These are phyloP conservation scores for Teunomyces lycoperdinae DNA, from an alignment of 805 yeast genomes.

Conservation along the genomic window DNA sequence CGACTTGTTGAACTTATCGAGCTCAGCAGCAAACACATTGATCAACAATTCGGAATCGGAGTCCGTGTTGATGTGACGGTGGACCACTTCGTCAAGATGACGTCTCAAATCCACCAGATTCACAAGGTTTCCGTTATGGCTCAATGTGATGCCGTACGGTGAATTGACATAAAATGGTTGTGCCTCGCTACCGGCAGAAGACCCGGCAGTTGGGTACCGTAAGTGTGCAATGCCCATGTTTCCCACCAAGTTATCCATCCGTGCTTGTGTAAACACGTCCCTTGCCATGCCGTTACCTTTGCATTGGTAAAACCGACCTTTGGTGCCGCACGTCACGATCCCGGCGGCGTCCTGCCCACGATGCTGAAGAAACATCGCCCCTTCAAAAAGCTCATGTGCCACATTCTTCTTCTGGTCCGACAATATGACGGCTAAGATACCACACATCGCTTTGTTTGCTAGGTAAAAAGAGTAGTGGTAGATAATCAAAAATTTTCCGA, in stretches of 20 bases:
- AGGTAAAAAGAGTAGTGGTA: background rate
- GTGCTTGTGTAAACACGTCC: slow-evolving; percentile 85
- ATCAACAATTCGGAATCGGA: slow-evolving; percentile 89
- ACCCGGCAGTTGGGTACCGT: slow-evolving; percentile 97
- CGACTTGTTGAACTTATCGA: slow-evolving; percentile 87
- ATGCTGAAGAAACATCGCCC: slow-evolving; percentile 89
- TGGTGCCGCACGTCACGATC: slow-evolving; percentile 89
- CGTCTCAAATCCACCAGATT: slow-evolving; percentile 74
- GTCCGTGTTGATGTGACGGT: slow-evolving; percentile 96
- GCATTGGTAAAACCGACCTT: slow-evolving; percentile 94
- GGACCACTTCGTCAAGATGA: slow-evolving; percentile 89
- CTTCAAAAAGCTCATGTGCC: slow-evolving; percentile 90
- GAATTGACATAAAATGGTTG: slow-evolving; percentile 98
- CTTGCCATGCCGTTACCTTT: slow-evolving; percentile 99
- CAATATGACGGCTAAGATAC: slow-evolving; percentile 82
- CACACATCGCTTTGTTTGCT: slow-evolving; percentile 68
- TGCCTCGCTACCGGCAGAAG: slow-evolving; percentile 93
- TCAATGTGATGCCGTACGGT: slow-evolving; percentile 87
- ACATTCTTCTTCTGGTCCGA: slow-evolving; percentile 72
- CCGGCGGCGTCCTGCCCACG: slow-evolving; percentile 99
- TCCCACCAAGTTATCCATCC: slow-evolving; percentile 80
- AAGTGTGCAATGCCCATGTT: slow-evolving; percentile 94
- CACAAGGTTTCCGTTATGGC: slow-evolving; percentile 94
- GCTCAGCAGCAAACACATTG: slow-evolving; percentile 87
- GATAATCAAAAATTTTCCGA: slow-evolving; percentile 2